Evolutionary conservation across 2,329 filamentous ascomycete genomes (phyloP), one percentile per base, ranked within the genome.

Genomic region (Ceratocystis ficicola): DNA sequence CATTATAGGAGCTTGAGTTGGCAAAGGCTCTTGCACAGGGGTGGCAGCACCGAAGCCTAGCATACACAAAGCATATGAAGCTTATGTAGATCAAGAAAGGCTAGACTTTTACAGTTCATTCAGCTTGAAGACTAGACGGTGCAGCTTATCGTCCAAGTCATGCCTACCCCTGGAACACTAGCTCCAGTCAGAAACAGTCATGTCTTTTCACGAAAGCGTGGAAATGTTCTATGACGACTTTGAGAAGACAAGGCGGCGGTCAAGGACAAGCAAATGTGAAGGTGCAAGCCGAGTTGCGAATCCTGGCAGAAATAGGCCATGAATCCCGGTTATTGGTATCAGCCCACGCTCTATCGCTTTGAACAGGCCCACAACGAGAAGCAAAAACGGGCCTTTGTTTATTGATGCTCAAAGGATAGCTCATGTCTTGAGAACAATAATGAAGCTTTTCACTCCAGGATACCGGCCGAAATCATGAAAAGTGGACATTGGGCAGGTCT

Each of bases 241-340:
- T 63, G 25, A 10, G 50, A 50, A 52, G 12, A 15, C 20, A 52
- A 20, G 12, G 52, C 52, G 22, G 25, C 28, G 28, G 61, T 36
- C 44, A 30, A 50, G 44, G 30, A 15, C 22, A 46, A 50, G 5
- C 44, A 48, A 63, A 25, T 57, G 10, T 28, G 30, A 28, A 12
- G 17, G 10, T 20, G 52, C 22, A 8, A 59, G 52, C 4, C 52
- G 32, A n/a, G 7, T 30, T 59, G 25, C 10, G n/a, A 25, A 63
- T 48, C 22, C 20, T 48, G 44, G 61, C 22, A 48, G n/a, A 3
- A 63, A 63, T 7, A 30, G 8, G 6, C 6, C 61, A 63, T 25
- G 25, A 48, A 63, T 63, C 61, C 61, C 44, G 61, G 61, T 48
- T 63, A 28, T 17, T 48, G 61, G 61, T 63, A 63, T 48, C 36